These are phyloP conservation scores for Colletotrichum spinosum DNA, from an alignment of 2,329 filamentous ascomycete species.

Conservation along the genomic window DNA sequence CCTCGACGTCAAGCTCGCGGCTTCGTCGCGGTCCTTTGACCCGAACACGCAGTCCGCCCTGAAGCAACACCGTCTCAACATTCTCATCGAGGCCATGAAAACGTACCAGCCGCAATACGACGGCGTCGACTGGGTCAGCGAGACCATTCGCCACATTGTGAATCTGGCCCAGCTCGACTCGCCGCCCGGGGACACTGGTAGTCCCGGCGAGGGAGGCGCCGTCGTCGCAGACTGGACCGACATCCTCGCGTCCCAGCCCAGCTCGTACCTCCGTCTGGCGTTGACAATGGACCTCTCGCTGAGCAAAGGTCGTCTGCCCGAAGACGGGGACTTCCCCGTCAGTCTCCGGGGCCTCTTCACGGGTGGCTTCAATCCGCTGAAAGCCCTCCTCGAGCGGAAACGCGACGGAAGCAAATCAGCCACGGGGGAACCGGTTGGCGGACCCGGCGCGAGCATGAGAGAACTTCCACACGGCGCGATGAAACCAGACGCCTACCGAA, in stretches of 20 bases:
- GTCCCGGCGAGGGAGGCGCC: constrained; percentile 35
- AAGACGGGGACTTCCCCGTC: constrained; percentile 55
- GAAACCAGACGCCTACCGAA: constrained; percentile 29
- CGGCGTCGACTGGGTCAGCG: constrained; percentile 57
- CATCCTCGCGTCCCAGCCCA: constrained; percentile 53
- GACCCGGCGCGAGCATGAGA: neutral
- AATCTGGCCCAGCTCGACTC: constrained; percentile 50
- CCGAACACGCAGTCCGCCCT: constrained; percentile 49
- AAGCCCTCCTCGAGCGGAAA: constrained; percentile 45
- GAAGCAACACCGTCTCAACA: constrained; percentile 57
- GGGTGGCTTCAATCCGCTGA: constrained; percentile 50
- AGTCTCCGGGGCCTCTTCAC: constrained; percentile 52
- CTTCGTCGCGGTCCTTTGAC: constrained; percentile 39
- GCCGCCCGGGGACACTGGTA: constrained; percentile 17
- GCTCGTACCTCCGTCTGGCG: constrained; percentile 55
- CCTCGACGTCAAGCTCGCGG: constrained; percentile 50
- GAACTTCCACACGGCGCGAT: constrained; percentile 32
- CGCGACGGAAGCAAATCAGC: constrained; percentile 20
- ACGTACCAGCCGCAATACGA: constrained; percentile 59
- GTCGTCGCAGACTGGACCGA: constrained; percentile 55
- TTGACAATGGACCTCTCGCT: constrained; percentile 57
- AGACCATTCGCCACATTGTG: constrained; percentile 56
- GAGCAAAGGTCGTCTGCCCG: constrained; percentile 54
- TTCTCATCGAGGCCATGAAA: constrained; percentile 59
- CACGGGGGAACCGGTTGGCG: neutral